Percentiles rank a stretch among this genome's conserved stretches.
phyloP scores from a whole-genome alignment of 148 eudicot species.

The Vaccinium vitisidaea region DNA sequence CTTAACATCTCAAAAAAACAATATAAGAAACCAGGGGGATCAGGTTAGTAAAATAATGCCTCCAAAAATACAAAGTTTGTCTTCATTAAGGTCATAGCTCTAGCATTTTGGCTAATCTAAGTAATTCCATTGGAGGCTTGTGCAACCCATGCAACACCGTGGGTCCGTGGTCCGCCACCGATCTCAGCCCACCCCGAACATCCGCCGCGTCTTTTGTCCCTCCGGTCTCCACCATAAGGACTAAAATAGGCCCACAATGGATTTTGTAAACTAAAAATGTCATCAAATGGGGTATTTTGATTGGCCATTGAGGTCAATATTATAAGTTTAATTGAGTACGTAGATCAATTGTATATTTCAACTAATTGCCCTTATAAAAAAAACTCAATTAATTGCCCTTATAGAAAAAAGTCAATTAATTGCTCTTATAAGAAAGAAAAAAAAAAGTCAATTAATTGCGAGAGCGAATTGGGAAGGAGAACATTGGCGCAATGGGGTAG shows the following conservation, averaged over 20 bases:
- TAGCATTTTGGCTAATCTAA: background rate
- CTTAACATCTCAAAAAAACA: background rate
- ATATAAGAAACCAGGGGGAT: background rate
- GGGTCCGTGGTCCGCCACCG: slow-evolving; percentile 16
- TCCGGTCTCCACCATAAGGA: slow-evolving; percentile 1
- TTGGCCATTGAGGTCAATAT: slow-evolving; percentile 2
- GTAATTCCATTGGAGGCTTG: background rate
- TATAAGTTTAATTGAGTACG: no score
- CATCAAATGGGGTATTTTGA: background rate
- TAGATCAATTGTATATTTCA: background rate
- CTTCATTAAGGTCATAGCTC: background rate
- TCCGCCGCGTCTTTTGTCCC: slow-evolving; percentile 15
- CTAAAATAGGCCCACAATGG: background rate
- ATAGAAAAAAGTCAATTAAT: no score
- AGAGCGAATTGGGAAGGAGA: background rate
- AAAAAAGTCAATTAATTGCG: no score
- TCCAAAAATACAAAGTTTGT: slow-evolving; percentile 1
- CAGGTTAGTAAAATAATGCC: background rate
- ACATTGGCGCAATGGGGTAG: background rate
- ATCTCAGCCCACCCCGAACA: slow-evolving; percentile 12
- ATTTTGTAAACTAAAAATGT: background rate
- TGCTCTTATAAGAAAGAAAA: no score
- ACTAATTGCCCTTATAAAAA: no score
- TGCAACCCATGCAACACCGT: background rate
- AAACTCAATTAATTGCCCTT: no score